Evolutionary conservation across 2,329 filamentous ascomycete genomes (phyloP).

Genomic region (Juglanconis juglandina): DNA sequence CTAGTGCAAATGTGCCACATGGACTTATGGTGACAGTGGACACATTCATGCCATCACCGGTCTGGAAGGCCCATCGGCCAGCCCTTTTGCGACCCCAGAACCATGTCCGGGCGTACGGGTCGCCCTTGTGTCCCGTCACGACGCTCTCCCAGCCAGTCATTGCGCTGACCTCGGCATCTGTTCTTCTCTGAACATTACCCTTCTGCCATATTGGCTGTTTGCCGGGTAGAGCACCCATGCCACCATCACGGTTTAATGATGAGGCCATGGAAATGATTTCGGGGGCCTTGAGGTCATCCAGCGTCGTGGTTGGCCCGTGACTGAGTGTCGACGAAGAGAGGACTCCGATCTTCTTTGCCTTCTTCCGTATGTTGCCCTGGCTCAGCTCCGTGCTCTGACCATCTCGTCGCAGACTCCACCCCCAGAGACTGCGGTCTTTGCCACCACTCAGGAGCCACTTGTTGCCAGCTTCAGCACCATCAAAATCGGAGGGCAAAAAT

Average conservation of each 20-base stretch:
- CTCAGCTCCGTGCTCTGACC: slow-evolving; percentile 92
- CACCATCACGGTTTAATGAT: slow-evolving; percentile 89
- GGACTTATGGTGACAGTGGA: slow-evolving; percentile 83
- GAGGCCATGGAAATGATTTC: slow-evolving; percentile 90
- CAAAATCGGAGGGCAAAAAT: slow-evolving; percentile 84
- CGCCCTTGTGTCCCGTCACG: slow-evolving; percentile 84
- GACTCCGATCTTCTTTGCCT: slow-evolving; percentile 83
- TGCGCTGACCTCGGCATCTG: slow-evolving; percentile 68
- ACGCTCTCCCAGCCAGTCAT: slow-evolving; percentile 97
- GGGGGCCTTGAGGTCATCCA: slow-evolving; percentile 80
- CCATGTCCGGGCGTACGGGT: slow-evolving; percentile 87
- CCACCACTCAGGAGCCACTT: slow-evolving; percentile 94
- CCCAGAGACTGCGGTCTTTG: slow-evolving; percentile 88
- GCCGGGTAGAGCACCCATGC: slow-evolving; percentile 79
- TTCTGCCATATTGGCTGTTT: slow-evolving; percentile 83
- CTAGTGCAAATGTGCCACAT: slow-evolving; percentile 88
- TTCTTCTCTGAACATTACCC: slow-evolving; percentile 58
- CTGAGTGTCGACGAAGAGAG: slow-evolving; percentile 54
- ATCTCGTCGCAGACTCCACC: slow-evolving; percentile 90
- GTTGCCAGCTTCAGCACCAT: slow-evolving; percentile 80
- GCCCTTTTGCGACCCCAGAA: slow-evolving; percentile 95
- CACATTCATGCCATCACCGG: slow-evolving; percentile 77
- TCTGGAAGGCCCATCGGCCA: slow-evolving; percentile 88
- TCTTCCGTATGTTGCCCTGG: slow-evolving; percentile 83
- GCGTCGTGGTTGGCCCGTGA: slow-evolving; percentile 58